Base-by-base conservation (phyloP, 768 basidiomycete genomes). In the Calocera cornea region DNA sequence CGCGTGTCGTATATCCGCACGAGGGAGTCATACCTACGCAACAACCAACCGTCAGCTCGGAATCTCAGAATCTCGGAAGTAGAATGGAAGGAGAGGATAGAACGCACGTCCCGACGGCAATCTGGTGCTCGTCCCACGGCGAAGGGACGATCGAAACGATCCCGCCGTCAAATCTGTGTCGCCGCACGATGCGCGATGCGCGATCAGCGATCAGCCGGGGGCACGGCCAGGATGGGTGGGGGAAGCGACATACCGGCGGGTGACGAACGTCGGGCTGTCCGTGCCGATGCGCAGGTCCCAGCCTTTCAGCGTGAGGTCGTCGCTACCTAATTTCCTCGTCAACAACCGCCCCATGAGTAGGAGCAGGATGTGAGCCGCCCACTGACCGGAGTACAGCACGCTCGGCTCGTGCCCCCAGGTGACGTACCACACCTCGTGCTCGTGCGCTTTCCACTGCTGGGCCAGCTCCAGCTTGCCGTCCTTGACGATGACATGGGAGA, bases 1-100 rank as follows among this genome's bases (percentile, higher is more conserved):
- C 95, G 87, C 0, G 79, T 80, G 76, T 98, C 97, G 74, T 92
- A 97, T 2, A 97, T 76, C 1, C 84, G 84, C 17, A 99, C 84
- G 8, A 80, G 83, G 69, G 83, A 81, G 77, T 97, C 87, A 75
- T 99, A 99, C 74, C 95, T 97, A 71, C 16, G 34, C 41, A 36
- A n/a, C n/a, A n/a, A n/a, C n/a, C n/a, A n/a, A n/a, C n/a, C n/a
- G n/a, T n/a, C n/a, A n/a, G n/a, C n/a, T n/a, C 54, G 14, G 2
- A 27, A 11, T 5, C 16, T 60, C 27, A 60, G 54, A 27, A 5
- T 33, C 8, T 14, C 49, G 49, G 24, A 50, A 50, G 10, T 11
- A 27, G 24, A 27, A n/a, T n/a, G n/a, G n/a, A n/a, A n/a, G n/a
- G 31, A 60, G 31, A 29, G 54, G 54, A 60, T 16, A 50, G 49